Base-by-base conservation (phyloP, 306 rosid genomes). In the Mucuna pruriens region DNA sequence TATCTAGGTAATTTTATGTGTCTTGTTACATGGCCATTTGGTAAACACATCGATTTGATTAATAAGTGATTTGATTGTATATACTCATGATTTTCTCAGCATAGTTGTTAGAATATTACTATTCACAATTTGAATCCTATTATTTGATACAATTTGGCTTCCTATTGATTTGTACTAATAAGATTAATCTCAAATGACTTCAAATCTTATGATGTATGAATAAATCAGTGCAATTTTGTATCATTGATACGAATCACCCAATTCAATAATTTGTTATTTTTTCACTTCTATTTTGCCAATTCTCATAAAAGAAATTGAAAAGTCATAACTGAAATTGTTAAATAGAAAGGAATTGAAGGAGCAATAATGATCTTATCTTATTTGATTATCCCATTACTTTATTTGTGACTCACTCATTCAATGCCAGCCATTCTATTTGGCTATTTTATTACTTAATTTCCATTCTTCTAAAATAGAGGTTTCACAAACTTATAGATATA, bases 31-130 rank as follows among this genome's bases (percentile, higher is more conserved):
- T 82, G 70, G 19, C 22, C 68, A 45, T 1, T 55, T 11, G 75
- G 65, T 74, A 38, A 19, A 36, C 63, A 44, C 42, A 31, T 71
- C 11, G 76, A 39, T 69, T 74, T 84, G 63, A 51, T 67, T 16
- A 52, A 57, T 57, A 58, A 58, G 54, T 57, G 39, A 75, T 29
- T 40, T 57, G 46, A 17, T 48, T 69, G 60, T 44, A 63, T 5
- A 25, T 61, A 20, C 33, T 80, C 33, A 52, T 52, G 61, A 11
- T 76, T 71, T 74, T 67, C 49, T 29, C 17, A 2, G 29, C 15
- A 9, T 22, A 22, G 15, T 55, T 20, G 2, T 20, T 9, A 55
- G 63, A 22, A 22, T 9, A 31, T 22, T 55, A 8, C 31, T 1
- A 20, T 23, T 20, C 31, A 20, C 15, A 8, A 57, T 22, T 57